Evolutionary conservation across 352 stramenopile species (phyloP).

Genomic region (Phytophthora sojae): DNA sequence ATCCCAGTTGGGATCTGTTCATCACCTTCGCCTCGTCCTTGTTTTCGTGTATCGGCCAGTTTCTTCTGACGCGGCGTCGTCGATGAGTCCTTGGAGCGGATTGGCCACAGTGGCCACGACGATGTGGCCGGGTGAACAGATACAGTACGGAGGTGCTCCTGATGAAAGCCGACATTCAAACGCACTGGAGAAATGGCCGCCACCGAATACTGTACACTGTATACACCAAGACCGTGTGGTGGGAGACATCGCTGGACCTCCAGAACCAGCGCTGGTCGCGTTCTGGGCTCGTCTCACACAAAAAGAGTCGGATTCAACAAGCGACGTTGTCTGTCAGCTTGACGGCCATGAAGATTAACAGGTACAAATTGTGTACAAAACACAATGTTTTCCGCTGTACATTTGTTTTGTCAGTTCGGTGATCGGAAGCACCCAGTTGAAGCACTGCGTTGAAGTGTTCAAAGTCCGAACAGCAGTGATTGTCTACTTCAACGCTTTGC

Average conservation of each 20-base stretch:
- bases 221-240: not conserved
- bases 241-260: not conserved
- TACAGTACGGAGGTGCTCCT: not conserved
- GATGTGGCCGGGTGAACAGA: too few species aligned
- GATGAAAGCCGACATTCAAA: constrained; percentile 15
- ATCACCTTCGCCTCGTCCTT: constrained; percentile 18
- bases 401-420: constrained; percentile 27
- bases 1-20: constrained; percentile 29
- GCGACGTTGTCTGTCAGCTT: not conserved
- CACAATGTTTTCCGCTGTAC: not conserved
- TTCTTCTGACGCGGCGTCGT: constrained; percentile 26
- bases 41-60: constrained; percentile 19
- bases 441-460: constrained; percentile 32
- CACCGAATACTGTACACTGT: too few species aligned
- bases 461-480: constrained; percentile 18
- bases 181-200: constrained; percentile 25
- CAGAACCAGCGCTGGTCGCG: not conserved
- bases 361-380: not conserved
- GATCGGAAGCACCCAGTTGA: constrained; percentile 33
- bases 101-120: constrained; percentile 28
- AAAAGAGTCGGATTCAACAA: constrained; percentile 17
- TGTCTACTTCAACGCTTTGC: constrained; percentile 24
- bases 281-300: not conserved
- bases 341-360: too few species aligned
- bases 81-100: constrained; percentile 16